These are phyloP conservation scores for Aeschynomene evenia DNA, from an alignment of 306 rosid species.

Conservation along the genomic window DNA sequence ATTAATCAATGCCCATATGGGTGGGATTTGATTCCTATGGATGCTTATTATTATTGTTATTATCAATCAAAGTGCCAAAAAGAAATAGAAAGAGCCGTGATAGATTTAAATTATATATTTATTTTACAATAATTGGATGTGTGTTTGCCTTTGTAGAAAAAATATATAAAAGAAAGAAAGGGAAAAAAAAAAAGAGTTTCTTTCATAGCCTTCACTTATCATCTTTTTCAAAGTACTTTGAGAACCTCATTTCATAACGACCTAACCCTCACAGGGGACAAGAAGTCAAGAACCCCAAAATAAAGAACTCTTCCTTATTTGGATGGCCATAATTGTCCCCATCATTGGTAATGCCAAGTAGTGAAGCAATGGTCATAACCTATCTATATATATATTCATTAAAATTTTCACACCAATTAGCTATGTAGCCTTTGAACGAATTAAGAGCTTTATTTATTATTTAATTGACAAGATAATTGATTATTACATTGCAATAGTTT, in stretches of 20 bases:
- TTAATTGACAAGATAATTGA: too few relatives aligned
- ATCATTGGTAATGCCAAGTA: conserved; percentile 16
- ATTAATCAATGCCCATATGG: not conserved
- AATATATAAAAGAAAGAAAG: too few relatives aligned
- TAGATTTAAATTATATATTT: not conserved
- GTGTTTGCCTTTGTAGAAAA: not conserved
- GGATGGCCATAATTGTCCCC: conserved; percentile 39
- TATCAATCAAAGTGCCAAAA: not conserved
- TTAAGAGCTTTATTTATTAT: too few relatives aligned
- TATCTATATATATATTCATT: conserved; percentile 8
- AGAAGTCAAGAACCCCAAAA: conserved; percentile 30
- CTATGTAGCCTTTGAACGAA: not conserved
- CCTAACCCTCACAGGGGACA: conserved; percentile 34
- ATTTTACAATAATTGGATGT: conserved; percentile 30
- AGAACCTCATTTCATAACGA: conserved; percentile 25
- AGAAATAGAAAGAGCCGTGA: conserved; percentile 2
- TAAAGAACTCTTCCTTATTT: not conserved
- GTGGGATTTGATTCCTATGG: conserved; percentile 34
- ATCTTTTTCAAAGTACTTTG: conserved; percentile 29
- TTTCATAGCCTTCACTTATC: not conserved
- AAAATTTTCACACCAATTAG: not conserved
- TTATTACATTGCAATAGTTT: not conserved
- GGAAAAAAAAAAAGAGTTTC: not conserved
- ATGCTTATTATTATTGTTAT: too few relatives aligned
- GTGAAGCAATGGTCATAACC: conserved; percentile 20